These are phyloP conservation scores for Fermentozyma sake DNA, from an alignment of 1,139 yeast genomes.

Conservation along the genomic window DNA sequence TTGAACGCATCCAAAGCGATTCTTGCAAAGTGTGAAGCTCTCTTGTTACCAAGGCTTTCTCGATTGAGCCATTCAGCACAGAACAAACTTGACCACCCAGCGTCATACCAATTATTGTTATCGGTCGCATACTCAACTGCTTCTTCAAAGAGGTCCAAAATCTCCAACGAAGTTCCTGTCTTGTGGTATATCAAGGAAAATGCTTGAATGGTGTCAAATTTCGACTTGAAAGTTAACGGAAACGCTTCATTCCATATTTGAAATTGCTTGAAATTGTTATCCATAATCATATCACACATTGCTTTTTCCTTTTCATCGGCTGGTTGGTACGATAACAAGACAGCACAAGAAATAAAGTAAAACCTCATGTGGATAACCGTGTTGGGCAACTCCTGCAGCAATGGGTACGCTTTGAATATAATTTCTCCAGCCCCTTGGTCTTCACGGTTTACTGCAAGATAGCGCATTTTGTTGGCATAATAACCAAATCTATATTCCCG, in stretches of 20 bases:
- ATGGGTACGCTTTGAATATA: neutral
- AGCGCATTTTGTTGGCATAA: constrained; percentile 6
- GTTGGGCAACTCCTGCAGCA: constrained; percentile 2
- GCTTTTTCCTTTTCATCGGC: constrained; percentile 1
- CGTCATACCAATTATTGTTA: constrained; percentile 31
- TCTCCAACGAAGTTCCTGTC: constrained; percentile 25
- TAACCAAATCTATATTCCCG: constrained; percentile 6
- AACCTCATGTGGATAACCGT: neutral
- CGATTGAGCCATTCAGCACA: constrained; percentile 46
- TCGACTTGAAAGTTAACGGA: constrained; percentile 34
- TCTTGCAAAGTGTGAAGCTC: constrained; percentile 17
- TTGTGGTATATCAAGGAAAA: constrained; percentile 17
- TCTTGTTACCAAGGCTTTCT: constrained; percentile 8
- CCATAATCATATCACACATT: constrained; percentile 8
- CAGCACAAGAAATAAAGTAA: constrained; percentile 1
- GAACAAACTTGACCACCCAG: constrained; percentile 38
- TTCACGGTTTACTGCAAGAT: constrained; percentile 11
- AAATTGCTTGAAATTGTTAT: constrained; percentile 10
- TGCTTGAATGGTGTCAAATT: constrained; percentile 32
- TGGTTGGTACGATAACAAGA: neutral
- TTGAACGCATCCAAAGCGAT: constrained; percentile 17
- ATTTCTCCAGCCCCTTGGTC: constrained; percentile 9
- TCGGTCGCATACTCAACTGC: constrained; percentile 37
- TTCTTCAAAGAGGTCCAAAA: constrained; percentile 44
- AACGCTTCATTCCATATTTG: constrained; percentile 28